phyloP scores from a whole-genome alignment of 768 basidiomycete species.

The Pholiota microspora region DNA sequence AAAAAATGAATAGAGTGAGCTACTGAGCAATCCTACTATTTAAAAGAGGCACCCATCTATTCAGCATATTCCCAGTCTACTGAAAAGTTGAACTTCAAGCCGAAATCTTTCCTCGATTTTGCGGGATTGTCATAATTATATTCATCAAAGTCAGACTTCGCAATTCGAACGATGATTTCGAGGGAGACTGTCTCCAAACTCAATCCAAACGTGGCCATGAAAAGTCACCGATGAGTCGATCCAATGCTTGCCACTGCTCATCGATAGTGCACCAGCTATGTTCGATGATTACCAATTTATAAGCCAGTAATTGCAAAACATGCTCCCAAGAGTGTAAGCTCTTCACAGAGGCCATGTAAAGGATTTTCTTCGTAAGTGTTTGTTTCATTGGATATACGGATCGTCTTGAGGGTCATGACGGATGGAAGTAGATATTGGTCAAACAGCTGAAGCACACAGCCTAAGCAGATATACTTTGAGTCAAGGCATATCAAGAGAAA shows the following conservation, averaged over 20 bases:
- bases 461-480: no score
- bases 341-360: neutral
- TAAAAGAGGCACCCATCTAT: no score
- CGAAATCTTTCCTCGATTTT: neutral
- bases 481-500: no score
- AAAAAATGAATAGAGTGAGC: no score
- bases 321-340: neutral
- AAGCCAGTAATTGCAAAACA: neutral
- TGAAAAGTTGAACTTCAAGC: neutral
- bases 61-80: no score
- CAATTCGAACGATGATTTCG: neutral
- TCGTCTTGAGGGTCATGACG: neutral
- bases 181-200: neutral
- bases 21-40: no score
- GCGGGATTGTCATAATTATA: neutral
- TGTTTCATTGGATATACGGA: neutral
- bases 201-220: neutral
- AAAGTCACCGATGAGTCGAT: neutral
- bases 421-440: neutral
- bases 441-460: no score
- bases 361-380: neutral
- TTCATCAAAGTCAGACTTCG: neutral
- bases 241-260: neutral
- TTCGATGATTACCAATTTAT: neutral
- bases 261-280: neutral